Conservation (phyloP, 129 eudicot genomes). For the Tagetes patula region DNA sequence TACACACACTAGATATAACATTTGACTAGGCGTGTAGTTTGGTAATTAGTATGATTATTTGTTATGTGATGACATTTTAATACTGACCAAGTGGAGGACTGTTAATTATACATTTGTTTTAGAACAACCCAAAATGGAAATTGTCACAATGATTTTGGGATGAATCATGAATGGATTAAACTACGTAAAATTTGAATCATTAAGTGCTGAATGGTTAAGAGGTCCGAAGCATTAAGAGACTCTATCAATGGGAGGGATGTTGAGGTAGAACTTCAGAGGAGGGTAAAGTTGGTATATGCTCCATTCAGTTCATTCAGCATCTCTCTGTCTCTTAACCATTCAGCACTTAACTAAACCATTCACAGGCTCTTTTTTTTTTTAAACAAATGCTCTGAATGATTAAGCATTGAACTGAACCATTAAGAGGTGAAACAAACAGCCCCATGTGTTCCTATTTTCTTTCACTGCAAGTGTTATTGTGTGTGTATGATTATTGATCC, state of each 20-base stretch:
- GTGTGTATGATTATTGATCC: slow-evolving; percentile 18
- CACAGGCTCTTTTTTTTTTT: too few relatives aligned
- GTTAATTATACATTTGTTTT: not conserved
- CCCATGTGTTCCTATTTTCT: not conserved
- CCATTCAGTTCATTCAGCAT: too few relatives aligned
- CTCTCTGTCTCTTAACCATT: too few relatives aligned
- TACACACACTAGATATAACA: not conserved
- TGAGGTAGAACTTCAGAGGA: too few relatives aligned
- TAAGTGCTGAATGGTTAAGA: too few relatives aligned
- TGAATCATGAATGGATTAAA: slow-evolving; percentile 1
- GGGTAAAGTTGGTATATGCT: too few relatives aligned
- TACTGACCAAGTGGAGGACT: not conserved
- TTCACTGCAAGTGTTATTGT: not conserved
- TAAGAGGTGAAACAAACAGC: too few relatives aligned
- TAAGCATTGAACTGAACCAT: too few relatives aligned
- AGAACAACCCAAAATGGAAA: not conserved
- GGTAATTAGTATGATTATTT: not conserved
- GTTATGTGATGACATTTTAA: not conserved
- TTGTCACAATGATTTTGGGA: not conserved
- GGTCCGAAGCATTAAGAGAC: too few relatives aligned
- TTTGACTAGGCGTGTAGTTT: not conserved
- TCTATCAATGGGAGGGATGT: too few relatives aligned
- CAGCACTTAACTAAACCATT: too few relatives aligned
- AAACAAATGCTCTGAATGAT: too few relatives aligned
- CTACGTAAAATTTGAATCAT: not conserved